Percentiles rank a stretch among this genome's conserved stretches.
Evolutionary conservation across 306 rosid genomes (phyloP).

Genomic region (Cyclanthera cordifolia): DNA sequence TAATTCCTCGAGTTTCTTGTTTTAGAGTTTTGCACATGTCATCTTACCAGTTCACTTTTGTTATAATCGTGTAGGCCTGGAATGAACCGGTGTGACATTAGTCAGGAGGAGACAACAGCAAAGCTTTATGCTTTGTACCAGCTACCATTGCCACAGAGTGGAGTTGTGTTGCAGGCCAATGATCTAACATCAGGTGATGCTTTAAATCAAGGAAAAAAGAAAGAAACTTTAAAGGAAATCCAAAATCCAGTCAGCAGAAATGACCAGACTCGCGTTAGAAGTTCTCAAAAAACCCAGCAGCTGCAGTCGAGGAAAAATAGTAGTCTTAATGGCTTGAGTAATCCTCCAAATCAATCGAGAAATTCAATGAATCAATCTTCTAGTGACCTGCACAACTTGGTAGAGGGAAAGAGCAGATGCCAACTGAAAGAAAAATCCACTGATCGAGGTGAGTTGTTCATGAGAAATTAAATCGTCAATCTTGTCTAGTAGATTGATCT

Average conservation of each 20-base stretch:
- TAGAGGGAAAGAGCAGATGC: slow-evolving; percentile 28
- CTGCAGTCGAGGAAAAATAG: slow-evolving; percentile 30
- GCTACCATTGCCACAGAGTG: slow-evolving; percentile 36
- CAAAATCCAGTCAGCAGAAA: slow-evolving; percentile 21
- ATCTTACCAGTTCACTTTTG: slow-evolving; percentile 8
- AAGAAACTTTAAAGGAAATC: slow-evolving; percentile 28
- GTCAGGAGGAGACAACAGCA: slow-evolving; percentile 57
- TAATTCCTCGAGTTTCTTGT: not conserved
- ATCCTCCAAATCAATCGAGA: slow-evolving; percentile 29
- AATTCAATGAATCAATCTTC: slow-evolving; percentile 16
- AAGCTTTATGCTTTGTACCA: slow-evolving; percentile 44
- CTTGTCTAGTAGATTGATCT: not conserved
- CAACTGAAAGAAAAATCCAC: slow-evolving; percentile 33
- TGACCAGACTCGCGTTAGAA: slow-evolving; percentile 19
- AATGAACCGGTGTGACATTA: slow-evolving; percentile 58
- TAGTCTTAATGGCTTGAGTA: slow-evolving; percentile 33
- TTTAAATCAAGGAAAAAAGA: slow-evolving; percentile 37
- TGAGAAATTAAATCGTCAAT: slow-evolving; percentile 1
- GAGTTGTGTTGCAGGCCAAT: slow-evolving; percentile 28
- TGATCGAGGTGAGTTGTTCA: slow-evolving; percentile 34
- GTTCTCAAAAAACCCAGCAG: slow-evolving; percentile 24
- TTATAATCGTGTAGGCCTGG: slow-evolving; percentile 50
- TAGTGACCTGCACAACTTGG: slow-evolving; percentile 15
- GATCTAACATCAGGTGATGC: slow-evolving; percentile 28
- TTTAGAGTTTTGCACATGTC: not conserved